phyloP scores from a whole-genome alignment of 495 filamentous ascomycete genomes.

The Evernia prunastri region DNA sequence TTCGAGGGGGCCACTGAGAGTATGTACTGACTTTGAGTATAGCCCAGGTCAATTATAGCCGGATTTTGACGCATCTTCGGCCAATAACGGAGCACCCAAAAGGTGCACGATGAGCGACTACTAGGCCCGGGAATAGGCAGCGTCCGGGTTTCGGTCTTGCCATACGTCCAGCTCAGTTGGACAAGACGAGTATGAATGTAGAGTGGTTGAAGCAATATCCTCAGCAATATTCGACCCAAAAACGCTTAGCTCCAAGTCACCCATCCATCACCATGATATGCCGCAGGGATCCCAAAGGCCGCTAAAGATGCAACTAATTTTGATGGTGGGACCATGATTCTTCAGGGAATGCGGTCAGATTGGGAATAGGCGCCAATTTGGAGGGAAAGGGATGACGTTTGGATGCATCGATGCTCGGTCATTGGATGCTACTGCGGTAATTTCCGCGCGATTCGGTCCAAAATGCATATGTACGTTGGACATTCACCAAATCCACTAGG shows the following conservation, averaged over 20 bases:
- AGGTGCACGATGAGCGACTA: neutral
- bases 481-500: no score
- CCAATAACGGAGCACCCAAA: neutral
- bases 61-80: neutral
- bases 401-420: neutral
- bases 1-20: neutral
- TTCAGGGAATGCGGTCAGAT: neutral
- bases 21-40: neutral
- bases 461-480: no score
- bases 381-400: neutral
- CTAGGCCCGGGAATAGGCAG: neutral
- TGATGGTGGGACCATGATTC: neutral
- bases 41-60: neutral
- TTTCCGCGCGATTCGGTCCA: neutral
- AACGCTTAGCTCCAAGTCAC: neutral
- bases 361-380: neutral
- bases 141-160: neutral
- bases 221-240: neutral
- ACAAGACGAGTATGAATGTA: neutral
- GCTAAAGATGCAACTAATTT: constrained; percentile 2
- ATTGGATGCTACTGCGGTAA: constrained; percentile 4
- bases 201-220: neutral
- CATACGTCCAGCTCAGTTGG: neutral
- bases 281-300: neutral
- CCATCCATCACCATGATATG: neutral